phyloP scores from a whole-genome alignment of 768 basidiomycete genomes.

The Pleurotus cornucopiae region DNA sequence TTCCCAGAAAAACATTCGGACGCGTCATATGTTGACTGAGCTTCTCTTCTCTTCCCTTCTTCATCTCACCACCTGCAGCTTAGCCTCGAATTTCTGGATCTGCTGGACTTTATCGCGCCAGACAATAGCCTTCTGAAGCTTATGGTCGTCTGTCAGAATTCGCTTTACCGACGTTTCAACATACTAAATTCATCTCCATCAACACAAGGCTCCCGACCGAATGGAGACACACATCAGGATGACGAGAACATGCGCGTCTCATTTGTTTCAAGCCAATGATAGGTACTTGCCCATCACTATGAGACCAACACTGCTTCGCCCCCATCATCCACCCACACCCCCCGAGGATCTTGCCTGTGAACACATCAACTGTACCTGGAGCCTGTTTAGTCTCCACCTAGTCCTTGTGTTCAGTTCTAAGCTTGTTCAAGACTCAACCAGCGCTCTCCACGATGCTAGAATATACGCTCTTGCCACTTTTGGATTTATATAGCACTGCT shows the following conservation, averaged over 20 bases:
- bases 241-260: no score
- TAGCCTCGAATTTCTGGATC: constrained; percentile 2
- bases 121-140: neutral
- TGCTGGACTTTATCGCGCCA: constrained; percentile 2
- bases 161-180: constrained; percentile 5
- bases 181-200: neutral
- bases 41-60: constrained; percentile 9
- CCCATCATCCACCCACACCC: neutral
- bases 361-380: neutral
- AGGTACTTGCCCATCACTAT: neutral
- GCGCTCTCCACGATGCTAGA: neutral
- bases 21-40: neutral
- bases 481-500: neutral
- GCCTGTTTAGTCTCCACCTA: neutral
- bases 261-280: no score
- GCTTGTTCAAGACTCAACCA: neutral
- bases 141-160: neutral
- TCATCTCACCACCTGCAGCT: constrained; percentile 7
- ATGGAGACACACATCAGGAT: neutral
- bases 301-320: neutral
- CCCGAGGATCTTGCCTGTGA: constrained; percentile 1
- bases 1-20: neutral
- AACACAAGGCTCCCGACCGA: neutral
- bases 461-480: neutral
- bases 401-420: neutral